phyloP scores from a whole-genome alignment of 2,329 filamentous ascomycete species.

The Aspergillus ibericus region DNA sequence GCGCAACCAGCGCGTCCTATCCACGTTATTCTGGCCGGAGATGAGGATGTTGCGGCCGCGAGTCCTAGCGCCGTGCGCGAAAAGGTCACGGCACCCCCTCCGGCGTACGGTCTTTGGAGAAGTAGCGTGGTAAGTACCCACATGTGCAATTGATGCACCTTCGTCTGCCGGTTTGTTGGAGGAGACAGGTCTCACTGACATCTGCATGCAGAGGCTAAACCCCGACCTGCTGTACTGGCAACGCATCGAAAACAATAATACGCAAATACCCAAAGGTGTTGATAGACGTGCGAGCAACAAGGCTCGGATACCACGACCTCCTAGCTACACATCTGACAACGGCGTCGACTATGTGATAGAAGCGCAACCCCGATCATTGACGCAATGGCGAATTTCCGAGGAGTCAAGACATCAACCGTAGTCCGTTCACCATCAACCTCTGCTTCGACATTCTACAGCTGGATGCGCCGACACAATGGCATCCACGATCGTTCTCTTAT shows the following conservation, averaged over 20 bases:
- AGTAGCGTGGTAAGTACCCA: slow-evolving; percentile 70
- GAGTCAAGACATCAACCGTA: slow-evolving; percentile 1
- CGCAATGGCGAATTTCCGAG: slow-evolving; percentile 32
- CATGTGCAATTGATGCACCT: not conserved
- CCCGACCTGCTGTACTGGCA: slow-evolving; percentile 81
- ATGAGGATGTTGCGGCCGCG: slow-evolving; percentile 63
- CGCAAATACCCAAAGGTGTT: not conserved
- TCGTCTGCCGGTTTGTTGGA: not conserved
- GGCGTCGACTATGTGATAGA: slow-evolving; percentile 72
- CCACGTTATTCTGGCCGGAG: slow-evolving; percentile 69
- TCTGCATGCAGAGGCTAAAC: slow-evolving; percentile 63
- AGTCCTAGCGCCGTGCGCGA: slow-evolving; percentile 53
- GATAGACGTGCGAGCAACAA: slow-evolving; percentile 18
- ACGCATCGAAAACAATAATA: slow-evolving; percentile 50
- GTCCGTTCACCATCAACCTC: not conserved
- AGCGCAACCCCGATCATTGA: slow-evolving; percentile 61
- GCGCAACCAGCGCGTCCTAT: slow-evolving; percentile 72
- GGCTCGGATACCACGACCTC: slow-evolving; percentile 58
- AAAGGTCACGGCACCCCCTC: slow-evolving; percentile 62
- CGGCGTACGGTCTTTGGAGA: slow-evolving; percentile 83
- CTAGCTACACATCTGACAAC: slow-evolving; percentile 74
- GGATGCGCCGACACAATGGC: not conserved
- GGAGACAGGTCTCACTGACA: slow-evolving; percentile 3
- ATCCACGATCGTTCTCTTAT: not conserved
- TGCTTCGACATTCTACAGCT: not conserved